phyloP scores from a whole-genome alignment of 768 basidiomycete genomes.

The Pleurotus eryngii region DNA sequence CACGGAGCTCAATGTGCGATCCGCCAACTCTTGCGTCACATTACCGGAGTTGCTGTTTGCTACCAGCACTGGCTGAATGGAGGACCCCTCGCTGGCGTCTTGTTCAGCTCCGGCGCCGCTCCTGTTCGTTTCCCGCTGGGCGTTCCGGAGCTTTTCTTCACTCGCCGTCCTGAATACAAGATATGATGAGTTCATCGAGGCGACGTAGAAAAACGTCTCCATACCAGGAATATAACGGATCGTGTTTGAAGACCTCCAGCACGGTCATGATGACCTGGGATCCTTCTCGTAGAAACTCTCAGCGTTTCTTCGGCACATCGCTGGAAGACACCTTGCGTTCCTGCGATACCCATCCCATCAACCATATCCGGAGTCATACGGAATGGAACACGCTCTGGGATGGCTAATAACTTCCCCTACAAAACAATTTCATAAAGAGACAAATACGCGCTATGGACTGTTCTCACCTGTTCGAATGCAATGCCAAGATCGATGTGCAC shows the following conservation, averaged over 20 bases:
- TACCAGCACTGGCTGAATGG: conserved; percentile 12
- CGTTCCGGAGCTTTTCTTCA: conserved; percentile 67
- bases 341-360: conserved; percentile 89
- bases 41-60: conserved; percentile 27
- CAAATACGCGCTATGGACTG: not conserved
- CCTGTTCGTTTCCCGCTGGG: conserved; percentile 31
- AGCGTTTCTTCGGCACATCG: conserved; percentile 94
- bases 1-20: conserved; percentile 81
- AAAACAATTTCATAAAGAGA: not conserved
- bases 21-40: conserved; percentile 81
- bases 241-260: conserved; percentile 94
- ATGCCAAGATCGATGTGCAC: conserved; percentile 97
- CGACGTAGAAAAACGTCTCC: not conserved
- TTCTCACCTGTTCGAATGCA: conserved; percentile 85
- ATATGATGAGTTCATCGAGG: not conserved
- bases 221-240: conserved; percentile 91
- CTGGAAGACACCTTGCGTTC: conserved; percentile 92
- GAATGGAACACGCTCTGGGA: conserved; percentile 93
- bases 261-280: conserved; percentile 92
- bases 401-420: conserved; percentile 67
- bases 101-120: too few species aligned
- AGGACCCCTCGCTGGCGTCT: conserved; percentile 24
- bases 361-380: conserved; percentile 91
- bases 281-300: conserved; percentile 77
- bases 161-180: conserved; percentile 61